Base-by-base conservation (phyloP, 1,139 yeast genomes). In the Geotrichum fermentans region DNA sequence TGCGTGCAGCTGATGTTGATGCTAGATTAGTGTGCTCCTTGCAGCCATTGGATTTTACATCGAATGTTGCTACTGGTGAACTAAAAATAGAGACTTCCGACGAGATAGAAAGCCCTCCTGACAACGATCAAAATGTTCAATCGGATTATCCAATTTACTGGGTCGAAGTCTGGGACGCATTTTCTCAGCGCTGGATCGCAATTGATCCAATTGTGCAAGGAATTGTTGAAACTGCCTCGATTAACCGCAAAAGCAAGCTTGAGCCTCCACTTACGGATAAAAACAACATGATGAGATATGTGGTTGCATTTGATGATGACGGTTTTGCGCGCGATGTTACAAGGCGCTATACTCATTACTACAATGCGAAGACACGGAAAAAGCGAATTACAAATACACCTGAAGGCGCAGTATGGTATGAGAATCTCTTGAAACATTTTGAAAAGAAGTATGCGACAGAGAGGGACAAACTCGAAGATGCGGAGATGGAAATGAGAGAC, bases 131-230 rank as follows among this genome's bases (percentile, higher is more conserved):
- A 7, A 26, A 37, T 7, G 38, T 17, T 10, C 66, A 67, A 18
- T 69, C 79, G 0, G 60, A 64, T 3, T 82, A 71, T 60, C 97
- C 97, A 0, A 73, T 88, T 0, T 88, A 84, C 61, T 92, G 98
- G 98, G 82, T 80, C 14, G 99, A 92, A 64, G 96, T 86, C 0
- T 92, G 96, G 95, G 92, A 92, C 63, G 75, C 75, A 45, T 78
- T 75, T 52, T 67, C 79, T 4, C 75, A 79, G 52, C 77, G 75
- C 53, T 90, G 97, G 95, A 75, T 88, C n/a, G 79, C 95, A 3
- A 73, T 89, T 1, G 97, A 92, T 59, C 95, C 97, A 0, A 70
- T 82, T 1, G 81, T 79, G 17, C 74, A 81, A 41, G 68, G 77
- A 49, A 67, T 76, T 0, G 79, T 90, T 18, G 96, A 89, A 61